Evolutionary conservation across 495 filamentous ascomycete genomes (phyloP).

Genomic region (Diplogelasinospora grovesii): DNA sequence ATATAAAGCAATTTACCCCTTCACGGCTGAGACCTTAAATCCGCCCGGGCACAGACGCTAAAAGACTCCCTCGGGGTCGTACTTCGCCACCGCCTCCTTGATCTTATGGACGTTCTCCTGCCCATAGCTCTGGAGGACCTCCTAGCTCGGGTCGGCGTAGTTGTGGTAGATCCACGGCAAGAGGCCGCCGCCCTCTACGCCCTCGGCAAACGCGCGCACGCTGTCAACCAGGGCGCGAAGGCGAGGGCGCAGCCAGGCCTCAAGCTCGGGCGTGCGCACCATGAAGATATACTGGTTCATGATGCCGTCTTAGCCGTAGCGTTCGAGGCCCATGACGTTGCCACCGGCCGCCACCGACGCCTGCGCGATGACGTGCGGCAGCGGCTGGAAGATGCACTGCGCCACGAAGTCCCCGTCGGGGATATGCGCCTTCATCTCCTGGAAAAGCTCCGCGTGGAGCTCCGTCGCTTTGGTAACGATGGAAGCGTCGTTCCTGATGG

Average conservation of each 20-base stretch:
- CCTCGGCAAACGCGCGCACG: slow-evolving; percentile 12
- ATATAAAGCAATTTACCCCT: slow-evolving; percentile 4
- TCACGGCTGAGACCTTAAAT: slow-evolving; percentile 23
- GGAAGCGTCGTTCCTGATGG: slow-evolving; percentile 21
- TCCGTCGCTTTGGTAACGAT: slow-evolving; percentile 17
- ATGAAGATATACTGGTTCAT: slow-evolving; percentile 12
- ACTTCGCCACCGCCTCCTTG: slow-evolving; percentile 32
- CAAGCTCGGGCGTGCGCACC: slow-evolving; percentile 18
- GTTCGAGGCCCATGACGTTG: slow-evolving; percentile 47
- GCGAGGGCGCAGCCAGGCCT: slow-evolving; percentile 6
- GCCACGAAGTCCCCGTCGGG: slow-evolving; percentile 29
- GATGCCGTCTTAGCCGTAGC: slow-evolving; percentile 23
- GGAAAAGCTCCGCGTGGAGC: slow-evolving; percentile 17
- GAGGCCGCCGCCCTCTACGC: slow-evolving; percentile 12
- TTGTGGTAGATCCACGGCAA: slow-evolving; percentile 30
- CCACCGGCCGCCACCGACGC: slow-evolving; percentile 40
- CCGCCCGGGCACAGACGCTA: slow-evolving; percentile 37
- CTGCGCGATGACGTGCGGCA: slow-evolving; percentile 32
- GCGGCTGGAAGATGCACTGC: slow-evolving; percentile 43
- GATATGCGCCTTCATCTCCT: slow-evolving; percentile 12
- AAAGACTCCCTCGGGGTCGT: slow-evolving; percentile 46
- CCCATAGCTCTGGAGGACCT: slow-evolving; percentile 44
- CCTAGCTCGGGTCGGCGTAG: slow-evolving; percentile 37
- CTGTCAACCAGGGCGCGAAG: slow-evolving; percentile 9
- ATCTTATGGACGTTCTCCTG: slow-evolving; percentile 33